A percentile compares a stretch with the other conserved stretches of the same genome.
These are phyloP conservation scores for Ceratocystiopsis brevicomis DNA, from an alignment of 2,329 filamentous ascomycete species.

Conservation along the genomic window DNA sequence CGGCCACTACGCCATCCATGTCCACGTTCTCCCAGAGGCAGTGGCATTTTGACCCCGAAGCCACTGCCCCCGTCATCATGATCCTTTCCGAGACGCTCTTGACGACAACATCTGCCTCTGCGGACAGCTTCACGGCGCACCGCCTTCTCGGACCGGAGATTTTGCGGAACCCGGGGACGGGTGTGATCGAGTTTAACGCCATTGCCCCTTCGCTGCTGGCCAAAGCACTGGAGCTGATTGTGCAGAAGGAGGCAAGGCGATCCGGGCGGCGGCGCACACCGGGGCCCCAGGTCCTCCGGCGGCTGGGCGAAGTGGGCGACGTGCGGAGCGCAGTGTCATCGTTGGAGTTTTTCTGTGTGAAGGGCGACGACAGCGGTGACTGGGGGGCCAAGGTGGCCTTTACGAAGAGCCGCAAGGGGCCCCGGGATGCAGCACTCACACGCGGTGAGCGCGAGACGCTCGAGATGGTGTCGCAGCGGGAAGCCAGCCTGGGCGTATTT, in stretches of 20 bases:
- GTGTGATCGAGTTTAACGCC: conserved; percentile 78
- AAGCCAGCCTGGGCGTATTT: conserved; percentile 83
- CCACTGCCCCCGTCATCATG: conserved; percentile 59
- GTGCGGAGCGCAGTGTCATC: conserved; percentile 83
- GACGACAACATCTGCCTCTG: conserved; percentile 64
- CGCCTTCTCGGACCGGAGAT: conserved; percentile 76
- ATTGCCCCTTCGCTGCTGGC: conserved; percentile 71
- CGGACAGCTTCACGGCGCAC: conserved; percentile 86
- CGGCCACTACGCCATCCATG: conserved; percentile 41
- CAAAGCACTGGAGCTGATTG: conserved; percentile 65
- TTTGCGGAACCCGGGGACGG: conserved; percentile 58
- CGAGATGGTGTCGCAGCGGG: conserved; percentile 65
- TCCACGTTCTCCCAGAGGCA: conserved; percentile 22
- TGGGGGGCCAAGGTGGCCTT: conserved; percentile 60
- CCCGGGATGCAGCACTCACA: conserved; percentile 43
- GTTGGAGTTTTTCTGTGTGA: conserved; percentile 78
- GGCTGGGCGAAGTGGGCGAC: conserved; percentile 72
- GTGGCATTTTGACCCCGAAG: conserved; percentile 17
- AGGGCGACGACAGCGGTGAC: conserved; percentile 53
- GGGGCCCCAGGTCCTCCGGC: conserved; percentile 59
- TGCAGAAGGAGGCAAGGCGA: conserved; percentile 67
- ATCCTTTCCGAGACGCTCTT: conserved; percentile 81
- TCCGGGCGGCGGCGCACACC: conserved; percentile 60
- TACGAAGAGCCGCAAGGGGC: conserved; percentile 44
- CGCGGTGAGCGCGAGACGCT: conserved; percentile 62